A percentile compares a stretch with the other conserved stretches of the same genome.
These are phyloP conservation scores for Eutrema yunnanense DNA, from an alignment of 345 rosid species.

Conservation along the genomic window DNA sequence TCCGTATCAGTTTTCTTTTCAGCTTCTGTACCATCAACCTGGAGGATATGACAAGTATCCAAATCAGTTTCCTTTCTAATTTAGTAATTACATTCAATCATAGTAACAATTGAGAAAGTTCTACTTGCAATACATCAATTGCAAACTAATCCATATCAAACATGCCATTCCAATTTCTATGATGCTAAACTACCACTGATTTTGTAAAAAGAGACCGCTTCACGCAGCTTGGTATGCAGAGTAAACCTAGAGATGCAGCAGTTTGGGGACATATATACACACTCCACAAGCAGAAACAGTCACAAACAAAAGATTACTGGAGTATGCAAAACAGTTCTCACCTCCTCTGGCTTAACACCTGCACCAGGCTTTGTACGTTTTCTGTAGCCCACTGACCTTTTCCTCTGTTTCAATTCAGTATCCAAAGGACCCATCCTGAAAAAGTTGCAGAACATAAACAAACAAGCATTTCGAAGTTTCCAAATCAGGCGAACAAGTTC, in stretches of 20 bases:
- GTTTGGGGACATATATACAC: not conserved
- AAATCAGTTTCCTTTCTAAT: not conserved
- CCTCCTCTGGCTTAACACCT: slow-evolving; percentile 65
- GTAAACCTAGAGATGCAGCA: not conserved
- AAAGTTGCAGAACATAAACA: not conserved
- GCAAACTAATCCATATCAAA: too few relatives aligned
- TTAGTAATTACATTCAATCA: not conserved
- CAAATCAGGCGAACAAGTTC: not conserved
- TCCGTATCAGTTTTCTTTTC: slow-evolving; percentile 73
- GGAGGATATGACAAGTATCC: not conserved
- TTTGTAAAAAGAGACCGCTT: not conserved
- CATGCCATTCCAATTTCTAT: too few relatives aligned
- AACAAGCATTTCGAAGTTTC: not conserved
- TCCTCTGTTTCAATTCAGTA: slow-evolving; percentile 55
- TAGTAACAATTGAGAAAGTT: not conserved
- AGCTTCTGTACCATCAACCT: slow-evolving; percentile 46
- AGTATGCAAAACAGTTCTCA: slow-evolving; percentile 19
- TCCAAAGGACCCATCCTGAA: slow-evolving; percentile 77
- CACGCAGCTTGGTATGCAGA: not conserved
- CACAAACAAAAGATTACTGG: not conserved
- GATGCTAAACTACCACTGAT: not conserved
- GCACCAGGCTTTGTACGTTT: slow-evolving; percentile 42
- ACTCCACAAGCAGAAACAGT: not conserved
- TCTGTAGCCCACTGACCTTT: slow-evolving; percentile 26
- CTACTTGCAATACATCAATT: not conserved